Percentiles rank a stretch among this genome's conserved stretches.
Evolutionary conservation across 1,284 basidiomycete species (phyloP).

Genomic region (Hypsizygus ulmarius): DNA sequence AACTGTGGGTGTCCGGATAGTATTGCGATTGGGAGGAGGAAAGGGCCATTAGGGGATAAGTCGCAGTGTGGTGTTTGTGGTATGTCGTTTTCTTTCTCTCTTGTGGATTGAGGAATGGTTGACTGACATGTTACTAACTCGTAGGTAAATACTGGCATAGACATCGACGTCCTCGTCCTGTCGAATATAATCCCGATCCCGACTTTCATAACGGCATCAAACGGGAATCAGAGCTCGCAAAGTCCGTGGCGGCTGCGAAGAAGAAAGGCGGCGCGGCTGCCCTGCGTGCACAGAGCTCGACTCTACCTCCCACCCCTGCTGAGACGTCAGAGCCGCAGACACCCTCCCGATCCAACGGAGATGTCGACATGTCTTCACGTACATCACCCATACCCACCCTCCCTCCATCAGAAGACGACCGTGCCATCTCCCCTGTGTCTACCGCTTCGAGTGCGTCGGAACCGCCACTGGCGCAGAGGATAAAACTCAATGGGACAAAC

Average conservation of each 20-base stretch:
- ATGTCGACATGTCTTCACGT: conserved; percentile 39
- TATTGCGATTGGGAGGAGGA: conserved; percentile 79
- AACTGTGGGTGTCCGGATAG: conserved; percentile 86
- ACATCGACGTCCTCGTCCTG: conserved; percentile 73
- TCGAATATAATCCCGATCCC: conserved; percentile 72
- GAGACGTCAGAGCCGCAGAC: conserved; percentile 54
- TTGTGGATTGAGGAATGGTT: neutral
- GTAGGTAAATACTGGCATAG: conserved; percentile 85
- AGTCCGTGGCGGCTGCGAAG: conserved; percentile 40
- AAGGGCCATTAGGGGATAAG: conserved; percentile 88
- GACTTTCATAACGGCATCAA: conserved; percentile 63
- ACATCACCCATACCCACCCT: conserved; percentile 32
- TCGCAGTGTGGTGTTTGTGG: conserved; percentile 91
- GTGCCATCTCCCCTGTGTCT: conserved; percentile 64
- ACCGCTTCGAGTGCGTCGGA: conserved; percentile 68
- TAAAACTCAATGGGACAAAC: conserved; percentile 51
- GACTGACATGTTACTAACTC: conserved; percentile 7
- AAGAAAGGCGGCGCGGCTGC: conserved; percentile 54
- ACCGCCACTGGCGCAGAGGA: conserved; percentile 59
- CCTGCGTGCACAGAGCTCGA: conserved; percentile 39
- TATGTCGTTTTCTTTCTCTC: conserved; percentile 38
- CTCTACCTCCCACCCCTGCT: conserved; percentile 39
- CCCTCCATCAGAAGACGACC: conserved; percentile 41
- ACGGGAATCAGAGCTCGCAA: conserved; percentile 53
- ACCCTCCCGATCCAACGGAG: conserved; percentile 46